Conservation (phyloP, 306 rosid genomes). For the Pyrus betulifolia region DNA sequence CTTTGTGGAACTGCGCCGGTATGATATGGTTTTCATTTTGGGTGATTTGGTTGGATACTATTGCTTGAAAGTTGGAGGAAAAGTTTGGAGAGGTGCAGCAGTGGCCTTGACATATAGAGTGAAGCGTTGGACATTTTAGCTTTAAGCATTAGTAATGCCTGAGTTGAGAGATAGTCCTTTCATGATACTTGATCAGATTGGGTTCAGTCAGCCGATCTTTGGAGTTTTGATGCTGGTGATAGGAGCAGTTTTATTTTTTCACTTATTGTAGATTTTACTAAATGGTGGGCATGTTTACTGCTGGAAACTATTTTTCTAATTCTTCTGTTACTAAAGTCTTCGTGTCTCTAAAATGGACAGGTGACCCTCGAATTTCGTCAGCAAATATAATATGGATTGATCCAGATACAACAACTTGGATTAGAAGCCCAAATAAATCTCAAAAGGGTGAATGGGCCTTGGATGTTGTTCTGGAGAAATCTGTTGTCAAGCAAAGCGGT, state of each 20-base stretch:
- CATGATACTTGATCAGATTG: neutral
- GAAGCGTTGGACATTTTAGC: neutral
- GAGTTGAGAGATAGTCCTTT: neutral
- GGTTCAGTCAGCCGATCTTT: neutral
- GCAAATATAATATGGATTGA: constrained; percentile 76
- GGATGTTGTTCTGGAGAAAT: constrained; percentile 66
- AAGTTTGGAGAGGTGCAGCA: neutral
- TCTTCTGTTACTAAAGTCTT: neutral
- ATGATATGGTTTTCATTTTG: neutral
- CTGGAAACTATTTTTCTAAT: neutral
- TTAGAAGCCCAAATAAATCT: constrained; percentile 47
- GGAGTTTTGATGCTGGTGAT: neutral
- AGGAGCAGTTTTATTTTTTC: neutral
- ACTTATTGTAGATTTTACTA: neutral
- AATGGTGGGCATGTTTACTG: neutral
- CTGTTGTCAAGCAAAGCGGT: constrained; percentile 66
- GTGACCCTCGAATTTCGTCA: constrained; percentile 70
- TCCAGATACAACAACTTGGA: constrained; percentile 77
- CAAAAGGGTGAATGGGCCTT: constrained; percentile 77
- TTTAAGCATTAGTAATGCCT: neutral
- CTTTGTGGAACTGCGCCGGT: neutral
- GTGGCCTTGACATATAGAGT: neutral
- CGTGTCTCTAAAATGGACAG: constrained; percentile 25
- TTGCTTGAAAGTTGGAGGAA: neutral
- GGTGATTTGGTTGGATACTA: neutral